phyloP scores from a whole-genome alignment of 345 rosid species.

The Cochlearia excelsa region DNA sequence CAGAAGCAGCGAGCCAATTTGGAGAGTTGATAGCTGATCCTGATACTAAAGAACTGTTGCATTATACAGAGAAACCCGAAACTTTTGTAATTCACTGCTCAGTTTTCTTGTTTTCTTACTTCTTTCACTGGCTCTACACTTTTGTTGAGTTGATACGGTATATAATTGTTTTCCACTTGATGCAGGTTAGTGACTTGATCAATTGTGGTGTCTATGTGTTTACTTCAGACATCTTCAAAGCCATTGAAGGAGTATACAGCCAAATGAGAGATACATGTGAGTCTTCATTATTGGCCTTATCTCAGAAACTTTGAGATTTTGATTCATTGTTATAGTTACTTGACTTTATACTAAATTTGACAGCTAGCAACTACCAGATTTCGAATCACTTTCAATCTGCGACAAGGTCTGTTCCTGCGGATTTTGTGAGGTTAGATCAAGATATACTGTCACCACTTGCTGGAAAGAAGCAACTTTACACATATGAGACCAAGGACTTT shows the following conservation, averaged over 20 bases:
- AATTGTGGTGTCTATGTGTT: conserved; percentile 84
- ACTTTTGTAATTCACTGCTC: conserved; percentile 62
- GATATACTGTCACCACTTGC: conserved; percentile 88
- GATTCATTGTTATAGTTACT: not conserved
- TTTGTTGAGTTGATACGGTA: conserved; percentile 4
- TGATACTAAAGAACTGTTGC: conserved; percentile 68
- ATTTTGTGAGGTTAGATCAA: conserved; percentile 86
- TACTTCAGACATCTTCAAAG: conserved; percentile 58
- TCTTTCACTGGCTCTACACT: conserved; percentile 5
- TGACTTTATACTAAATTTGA: conserved; percentile 17
- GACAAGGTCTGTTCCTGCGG: conserved; percentile 61
- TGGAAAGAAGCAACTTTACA: conserved; percentile 75
- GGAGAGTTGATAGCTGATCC: conserved; percentile 84
- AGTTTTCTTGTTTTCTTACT: conserved; percentile 4
- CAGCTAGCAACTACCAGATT: conserved; percentile 69
- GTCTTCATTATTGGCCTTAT: conserved; percentile 6
- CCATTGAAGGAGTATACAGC: conserved; percentile 53
- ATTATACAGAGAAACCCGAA: conserved; percentile 88
- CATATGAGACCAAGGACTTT: conserved; percentile 69
- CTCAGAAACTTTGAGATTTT: conserved; percentile 10
- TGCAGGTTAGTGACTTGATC: conserved; percentile 82
- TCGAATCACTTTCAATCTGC: conserved; percentile 72
- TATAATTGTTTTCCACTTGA: not conserved
- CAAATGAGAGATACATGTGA: conserved; percentile 61
- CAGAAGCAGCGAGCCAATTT: conserved; percentile 79